Conservation (phyloP, 73 alveolate species). For the Paraurostyla sp. region DNA sequence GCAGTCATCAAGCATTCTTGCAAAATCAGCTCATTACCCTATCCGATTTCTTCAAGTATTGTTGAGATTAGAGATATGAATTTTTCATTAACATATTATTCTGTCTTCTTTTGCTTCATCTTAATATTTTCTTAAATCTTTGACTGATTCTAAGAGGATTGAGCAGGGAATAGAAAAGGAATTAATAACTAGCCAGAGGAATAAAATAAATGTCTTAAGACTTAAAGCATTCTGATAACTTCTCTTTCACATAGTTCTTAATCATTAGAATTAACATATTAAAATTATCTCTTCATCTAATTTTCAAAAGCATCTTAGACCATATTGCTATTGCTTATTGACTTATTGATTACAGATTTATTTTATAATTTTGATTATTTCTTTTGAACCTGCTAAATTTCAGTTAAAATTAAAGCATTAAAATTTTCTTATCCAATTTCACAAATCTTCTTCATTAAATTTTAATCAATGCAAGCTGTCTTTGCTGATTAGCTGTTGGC, state of each 20-base stretch:
- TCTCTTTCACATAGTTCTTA: slow-evolving; percentile 59
- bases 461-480: slow-evolving; percentile 51
- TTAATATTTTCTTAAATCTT: neutral
- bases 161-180: neutral
- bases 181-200: neutral
- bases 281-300: slow-evolving; percentile 38
- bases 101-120: neutral
- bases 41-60: slow-evolving; percentile 54
- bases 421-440: slow-evolving; percentile 40
- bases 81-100: neutral
- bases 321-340: neutral
- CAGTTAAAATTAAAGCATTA: slow-evolving; percentile 18
- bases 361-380: neutral
- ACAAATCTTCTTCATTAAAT: slow-evolving; percentile 46
- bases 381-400: slow-evolving; percentile 33
- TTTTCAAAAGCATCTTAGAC: neutral
- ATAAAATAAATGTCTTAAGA: slow-evolving; percentile 56
- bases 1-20: slow-evolving; percentile 33
- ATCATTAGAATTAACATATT: slow-evolving; percentile 35
- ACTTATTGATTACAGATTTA: neutral
- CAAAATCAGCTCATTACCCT: neutral
- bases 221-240: slow-evolving; percentile 42
- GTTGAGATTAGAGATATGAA: neutral
- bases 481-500: slow-evolving; percentile 51
- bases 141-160: neutral